Evolutionary conservation across 139 green algal genomes (phyloP).

Genomic region (Chlorella sp.): DNA sequence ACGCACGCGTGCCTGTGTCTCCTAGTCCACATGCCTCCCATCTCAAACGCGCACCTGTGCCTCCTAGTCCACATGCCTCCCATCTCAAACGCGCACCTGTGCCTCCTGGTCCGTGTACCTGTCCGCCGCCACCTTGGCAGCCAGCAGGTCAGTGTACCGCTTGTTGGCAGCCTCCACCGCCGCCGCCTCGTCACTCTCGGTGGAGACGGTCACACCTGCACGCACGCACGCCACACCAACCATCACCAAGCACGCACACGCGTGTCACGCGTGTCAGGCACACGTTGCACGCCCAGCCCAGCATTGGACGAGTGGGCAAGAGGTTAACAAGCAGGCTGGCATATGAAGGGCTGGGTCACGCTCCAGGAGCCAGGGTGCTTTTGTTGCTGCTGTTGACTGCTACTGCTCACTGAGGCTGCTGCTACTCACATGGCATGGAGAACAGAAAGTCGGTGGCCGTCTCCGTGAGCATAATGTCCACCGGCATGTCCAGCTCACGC

Average conservation of each 20-base stretch:
- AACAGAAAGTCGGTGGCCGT: slow-evolving; percentile 47
- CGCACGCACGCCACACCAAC: no score
- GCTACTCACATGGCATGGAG: slow-evolving; percentile 26
- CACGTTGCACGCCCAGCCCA: no score
- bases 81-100: neutral
- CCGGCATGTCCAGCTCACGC: slow-evolving; percentile 29
- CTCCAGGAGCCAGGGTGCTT: no score
- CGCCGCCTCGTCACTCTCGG: slow-evolving; percentile 42
- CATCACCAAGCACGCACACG: no score
- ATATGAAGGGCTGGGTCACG: no score
- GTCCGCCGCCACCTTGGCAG: slow-evolving; percentile 23
- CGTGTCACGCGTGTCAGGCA: no score
- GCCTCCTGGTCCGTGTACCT: slow-evolving; percentile 11
- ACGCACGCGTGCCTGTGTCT: neutral
- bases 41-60: neutral
- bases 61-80: no score
- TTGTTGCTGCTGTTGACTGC: no score
- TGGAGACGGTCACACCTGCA: slow-evolving; percentile 39
- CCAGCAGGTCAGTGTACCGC: slow-evolving; percentile 37
- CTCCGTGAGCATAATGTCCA: slow-evolving; percentile 40
- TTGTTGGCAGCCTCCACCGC: slow-evolving; percentile 40
- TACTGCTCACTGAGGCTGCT: no score
- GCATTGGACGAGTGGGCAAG: no score
- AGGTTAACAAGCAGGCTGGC: no score
- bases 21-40: no score